These are phyloP conservation scores for Acanthamoeba quina DNA, from an alignment of 208 protist species.

Conservation along the genomic window DNA sequence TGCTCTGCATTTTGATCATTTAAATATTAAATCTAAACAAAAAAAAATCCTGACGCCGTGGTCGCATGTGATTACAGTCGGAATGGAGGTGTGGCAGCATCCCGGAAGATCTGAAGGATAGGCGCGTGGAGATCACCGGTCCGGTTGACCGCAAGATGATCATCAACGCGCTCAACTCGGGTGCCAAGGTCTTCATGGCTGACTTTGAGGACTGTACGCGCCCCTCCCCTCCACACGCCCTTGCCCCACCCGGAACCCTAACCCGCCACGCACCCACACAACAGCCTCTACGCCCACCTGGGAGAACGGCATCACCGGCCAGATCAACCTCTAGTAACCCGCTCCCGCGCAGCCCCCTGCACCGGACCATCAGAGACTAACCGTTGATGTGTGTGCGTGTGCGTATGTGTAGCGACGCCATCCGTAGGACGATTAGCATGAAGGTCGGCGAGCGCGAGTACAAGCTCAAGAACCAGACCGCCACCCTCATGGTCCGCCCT, in stretches of 20 bases:
- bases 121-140: conserved; percentile 76
- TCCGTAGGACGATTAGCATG: conserved; percentile 78
- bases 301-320: conserved; percentile 84
- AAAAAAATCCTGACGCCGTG: neutral
- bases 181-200: conserved; percentile 88
- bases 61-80: neutral
- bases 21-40: too few species aligned
- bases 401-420: conserved; percentile 78
- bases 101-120: conserved; percentile 83
- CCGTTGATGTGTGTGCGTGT: neutral
- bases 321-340: conserved; percentile 83
- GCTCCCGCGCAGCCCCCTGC: neutral
- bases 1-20: neutral
- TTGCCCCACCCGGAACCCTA: too few species aligned
- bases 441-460: conserved; percentile 82
- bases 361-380: neutral
- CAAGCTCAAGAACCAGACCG: conserved; percentile 79
- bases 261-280: neutral
- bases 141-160: conserved; percentile 89
- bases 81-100: conserved; percentile 81
- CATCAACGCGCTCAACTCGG: conserved; percentile 89
- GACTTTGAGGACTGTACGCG: conserved; percentile 87
- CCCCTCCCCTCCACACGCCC: too few species aligned
- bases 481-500: conserved; percentile 85
- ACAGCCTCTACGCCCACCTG: conserved; percentile 83